phyloP scores from a whole-genome alignment of 306 rosid species.

The Inga oerstediana region DNA sequence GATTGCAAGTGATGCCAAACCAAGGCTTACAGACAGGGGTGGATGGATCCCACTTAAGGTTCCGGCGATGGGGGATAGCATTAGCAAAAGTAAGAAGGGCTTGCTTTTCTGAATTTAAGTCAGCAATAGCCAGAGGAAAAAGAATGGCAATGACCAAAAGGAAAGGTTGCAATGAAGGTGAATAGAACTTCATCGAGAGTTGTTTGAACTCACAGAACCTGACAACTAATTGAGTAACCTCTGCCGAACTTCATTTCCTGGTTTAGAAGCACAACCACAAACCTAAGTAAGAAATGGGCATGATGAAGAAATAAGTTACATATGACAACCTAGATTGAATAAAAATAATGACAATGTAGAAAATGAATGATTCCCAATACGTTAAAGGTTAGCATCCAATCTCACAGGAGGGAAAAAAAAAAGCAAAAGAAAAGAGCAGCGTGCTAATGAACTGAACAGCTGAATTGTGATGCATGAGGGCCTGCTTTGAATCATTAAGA shows the following conservation, averaged over 20 bases:
- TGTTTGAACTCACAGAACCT: constrained; percentile 31
- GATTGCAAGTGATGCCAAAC: constrained; percentile 65
- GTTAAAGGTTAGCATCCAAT: constrained; percentile 11
- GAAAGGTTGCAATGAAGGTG: constrained; percentile 40
- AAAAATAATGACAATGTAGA: constrained; percentile 16
- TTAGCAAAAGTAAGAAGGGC: constrained; percentile 70
- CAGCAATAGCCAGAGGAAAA: constrained; percentile 58
- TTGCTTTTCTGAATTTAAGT: constrained; percentile 68
- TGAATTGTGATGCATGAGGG: constrained; percentile 7
- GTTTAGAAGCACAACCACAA: constrained; percentile 37
- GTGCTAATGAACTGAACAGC: constrained; percentile 11
- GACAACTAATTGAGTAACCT: constrained; percentile 35
- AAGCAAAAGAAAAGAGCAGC: not conserved
- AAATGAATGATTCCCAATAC: constrained; percentile 1
- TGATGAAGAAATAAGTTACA: constrained; percentile 20
- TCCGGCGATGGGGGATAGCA: constrained; percentile 72
- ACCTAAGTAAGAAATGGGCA: constrained; percentile 40
- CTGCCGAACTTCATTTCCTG: constrained; percentile 60
- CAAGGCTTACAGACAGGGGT: constrained; percentile 63
- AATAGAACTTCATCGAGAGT: constrained; percentile 61
- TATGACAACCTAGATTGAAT: not conserved
- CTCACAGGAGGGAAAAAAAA: not conserved
- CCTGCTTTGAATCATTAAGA: constrained; percentile 3
- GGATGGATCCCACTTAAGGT: constrained; percentile 57
- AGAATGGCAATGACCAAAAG: constrained; percentile 49